Conservation (phyloP, 164 flowering plant species). For the Vitis rotundifolia region DNA sequence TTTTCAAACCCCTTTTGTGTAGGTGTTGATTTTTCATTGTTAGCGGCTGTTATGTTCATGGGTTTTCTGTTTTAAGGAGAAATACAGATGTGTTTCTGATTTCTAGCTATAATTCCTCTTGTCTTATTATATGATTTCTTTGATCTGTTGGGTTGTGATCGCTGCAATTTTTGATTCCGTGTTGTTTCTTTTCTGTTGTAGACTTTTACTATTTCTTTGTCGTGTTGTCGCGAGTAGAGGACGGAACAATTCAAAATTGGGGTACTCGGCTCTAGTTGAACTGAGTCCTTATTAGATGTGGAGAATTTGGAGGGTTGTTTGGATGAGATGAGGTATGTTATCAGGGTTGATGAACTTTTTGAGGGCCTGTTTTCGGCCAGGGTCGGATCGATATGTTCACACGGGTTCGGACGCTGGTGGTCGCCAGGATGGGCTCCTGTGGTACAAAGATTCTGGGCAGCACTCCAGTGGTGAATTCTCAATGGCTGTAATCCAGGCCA, state of each 20-base stretch:
- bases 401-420: constrained; percentile 30
- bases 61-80: constrained; percentile 11
- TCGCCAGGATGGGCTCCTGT: constrained; percentile 51
- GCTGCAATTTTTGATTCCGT: not conserved
- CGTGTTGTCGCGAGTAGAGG: not conserved
- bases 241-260: constrained; percentile 1
- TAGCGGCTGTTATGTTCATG: constrained; percentile 6
- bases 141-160: constrained; percentile 14
- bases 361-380: constrained; percentile 35
- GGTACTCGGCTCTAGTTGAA: constrained; percentile 6
- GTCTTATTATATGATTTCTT: not conserved
- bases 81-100: constrained; percentile 8
- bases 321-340: constrained; percentile 17
- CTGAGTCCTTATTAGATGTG: constrained; percentile 35
- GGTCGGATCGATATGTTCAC: constrained; percentile 25
- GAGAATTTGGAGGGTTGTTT: constrained; percentile 19
- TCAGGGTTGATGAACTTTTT: constrained; percentile 31
- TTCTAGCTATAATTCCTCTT: not conserved
- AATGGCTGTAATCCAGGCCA: constrained; percentile 68
- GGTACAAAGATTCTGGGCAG: constrained; percentile 67
- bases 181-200: not conserved
- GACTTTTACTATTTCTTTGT: not conserved
- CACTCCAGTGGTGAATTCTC: constrained; percentile 62
- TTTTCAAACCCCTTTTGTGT: constrained; percentile 6
- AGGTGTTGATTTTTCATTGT: constrained; percentile 6